Base-by-base conservation (phyloP, 371 early-diverging fungal species). In the Lichtheimia ramosa region DNA sequence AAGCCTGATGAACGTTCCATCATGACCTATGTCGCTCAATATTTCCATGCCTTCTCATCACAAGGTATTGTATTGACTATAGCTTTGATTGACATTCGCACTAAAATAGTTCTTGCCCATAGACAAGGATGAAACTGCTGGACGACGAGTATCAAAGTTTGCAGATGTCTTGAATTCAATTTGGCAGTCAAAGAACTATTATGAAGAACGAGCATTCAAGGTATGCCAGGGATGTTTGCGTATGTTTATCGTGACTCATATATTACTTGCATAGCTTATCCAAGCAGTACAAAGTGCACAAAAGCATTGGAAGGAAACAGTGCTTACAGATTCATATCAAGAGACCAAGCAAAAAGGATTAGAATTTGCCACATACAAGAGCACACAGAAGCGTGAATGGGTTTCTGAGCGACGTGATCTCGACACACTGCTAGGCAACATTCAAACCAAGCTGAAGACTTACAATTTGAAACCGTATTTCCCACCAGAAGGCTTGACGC, bases 21-120 rank as follows among this genome's bases (percentile, higher is more conserved):
- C 28, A 96, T 98, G 93, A 98, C 99, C 41, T 99, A 99, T 69
- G 95, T 99, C 13, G 96, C 98, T 8, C 93, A 96, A 74, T 99
- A 98, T 71, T 99, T 96, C 83, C 98, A 97, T 69, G 96, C 97
- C 7, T 97, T 97, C 62, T 92, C 94, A 14, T 88, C 89, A 21
- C 83, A 90, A 27, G 92, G 90, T 77, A 70, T 53, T 43, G 46
- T 34, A 34, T 34, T 34, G 10, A 8, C 10, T 8, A 10, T 34
- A 8, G 6, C 25, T 34, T 0, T 4, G 34, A 34, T 34, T 0
- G 6, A 2, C 34, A 8, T 2, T 10, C 34, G 34, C 10, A 34
- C 2, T 34, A 34, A 34, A 34, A 34, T 34, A 10, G 10, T 10
- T 8, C 1, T 59, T 20, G 41, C 14, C 55, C 20, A 13, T 51